phyloP scores from a whole-genome alignment of 305 asterid genomes.

The Fraxinus sp. region DNA sequence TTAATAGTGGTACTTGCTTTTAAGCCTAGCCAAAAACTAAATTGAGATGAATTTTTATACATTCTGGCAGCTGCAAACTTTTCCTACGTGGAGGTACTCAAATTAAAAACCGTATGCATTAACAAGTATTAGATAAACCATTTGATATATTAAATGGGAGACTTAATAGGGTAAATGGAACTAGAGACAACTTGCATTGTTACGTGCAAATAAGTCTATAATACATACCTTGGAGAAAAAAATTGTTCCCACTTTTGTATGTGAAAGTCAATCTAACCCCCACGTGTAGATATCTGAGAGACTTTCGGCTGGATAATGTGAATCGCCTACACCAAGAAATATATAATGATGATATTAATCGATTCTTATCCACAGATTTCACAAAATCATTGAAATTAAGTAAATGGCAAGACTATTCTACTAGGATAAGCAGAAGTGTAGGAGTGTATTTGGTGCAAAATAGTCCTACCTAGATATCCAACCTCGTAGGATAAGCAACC shows the following conservation, averaged over 20 bases:
- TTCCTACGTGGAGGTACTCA: background rate
- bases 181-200: background rate
- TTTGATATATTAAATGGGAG: background rate
- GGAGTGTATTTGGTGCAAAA: background rate
- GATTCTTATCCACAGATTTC: background rate
- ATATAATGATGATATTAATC: background rate
- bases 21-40: background rate
- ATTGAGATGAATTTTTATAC: background rate
- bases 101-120: background rate
- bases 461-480: conserved; percentile 10
- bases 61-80: background rate
- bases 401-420: background rate
- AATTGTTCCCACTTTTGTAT: background rate
- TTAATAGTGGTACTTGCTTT: background rate
- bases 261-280: background rate
- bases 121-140: background rate
- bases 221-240: background rate
- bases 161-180: background rate
- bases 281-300: background rate
- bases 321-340: conserved; percentile 15
- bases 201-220: background rate
- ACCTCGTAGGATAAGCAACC: background rate
- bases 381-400: background rate
- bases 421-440: background rate
- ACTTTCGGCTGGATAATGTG: background rate